Evolutionary conservation across 1,284 basidiomycete genomes (phyloP).

Genomic region (Ganoderma lingzhi): DNA sequence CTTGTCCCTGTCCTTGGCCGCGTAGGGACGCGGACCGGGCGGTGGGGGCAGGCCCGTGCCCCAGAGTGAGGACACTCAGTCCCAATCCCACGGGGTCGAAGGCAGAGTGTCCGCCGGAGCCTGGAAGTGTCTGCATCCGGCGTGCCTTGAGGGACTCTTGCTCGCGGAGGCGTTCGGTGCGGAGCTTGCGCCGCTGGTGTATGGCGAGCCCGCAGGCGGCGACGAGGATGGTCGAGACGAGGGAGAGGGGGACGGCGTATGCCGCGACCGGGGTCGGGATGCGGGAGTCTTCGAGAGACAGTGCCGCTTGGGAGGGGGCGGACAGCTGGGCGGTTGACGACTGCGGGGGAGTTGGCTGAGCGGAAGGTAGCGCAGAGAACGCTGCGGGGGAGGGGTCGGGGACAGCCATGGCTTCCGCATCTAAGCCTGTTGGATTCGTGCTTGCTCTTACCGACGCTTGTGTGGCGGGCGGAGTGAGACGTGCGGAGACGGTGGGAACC

Average conservation of each 20-base stretch:
- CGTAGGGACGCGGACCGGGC: neutral
- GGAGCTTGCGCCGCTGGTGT: slow-evolving; percentile 40
- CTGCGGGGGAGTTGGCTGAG: neutral
- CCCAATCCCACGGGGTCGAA: slow-evolving; percentile 23
- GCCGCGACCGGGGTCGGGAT: slow-evolving; percentile 48
- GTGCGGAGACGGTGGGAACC: neutral
- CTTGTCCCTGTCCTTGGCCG: neutral
- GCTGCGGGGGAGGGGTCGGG: neutral
- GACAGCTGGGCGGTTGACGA: slow-evolving; percentile 7
- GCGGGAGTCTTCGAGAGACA: slow-evolving; percentile 41
- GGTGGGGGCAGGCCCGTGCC: slow-evolving; percentile 6
- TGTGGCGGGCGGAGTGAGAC: neutral
- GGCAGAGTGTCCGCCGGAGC: slow-evolving; percentile 19
- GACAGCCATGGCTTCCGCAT: slow-evolving; percentile 1
- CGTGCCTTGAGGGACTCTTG: slow-evolving; percentile 22
- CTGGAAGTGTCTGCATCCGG: slow-evolving; percentile 19
- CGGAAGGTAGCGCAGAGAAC: slow-evolving; percentile 5
- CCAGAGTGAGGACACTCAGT: slow-evolving; percentile 27
- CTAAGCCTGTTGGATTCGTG: neutral
- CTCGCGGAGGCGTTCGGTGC: slow-evolving; percentile 35
- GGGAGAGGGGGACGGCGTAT: slow-evolving; percentile 54
- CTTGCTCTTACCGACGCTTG: neutral
- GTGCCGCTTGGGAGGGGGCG: slow-evolving; percentile 9
- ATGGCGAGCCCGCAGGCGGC: slow-evolving; percentile 44
- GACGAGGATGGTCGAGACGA: slow-evolving; percentile 50